Conservation (phyloP, 805 yeast genomes). For the Lipomyces yamadae region DNA sequence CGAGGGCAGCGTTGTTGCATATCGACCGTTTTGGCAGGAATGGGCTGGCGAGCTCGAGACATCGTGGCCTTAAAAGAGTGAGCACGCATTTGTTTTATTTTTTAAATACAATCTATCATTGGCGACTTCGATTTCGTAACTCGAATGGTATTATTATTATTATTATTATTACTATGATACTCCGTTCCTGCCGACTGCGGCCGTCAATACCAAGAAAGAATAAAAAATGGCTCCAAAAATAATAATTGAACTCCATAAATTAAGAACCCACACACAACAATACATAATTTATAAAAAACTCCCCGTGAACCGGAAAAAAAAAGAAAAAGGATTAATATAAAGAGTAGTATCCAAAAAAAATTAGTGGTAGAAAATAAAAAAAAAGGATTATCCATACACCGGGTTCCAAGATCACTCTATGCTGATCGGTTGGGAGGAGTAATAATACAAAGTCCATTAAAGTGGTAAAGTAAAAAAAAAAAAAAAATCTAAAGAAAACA, state of each 20-base stretch:
- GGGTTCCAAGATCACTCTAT: neutral
- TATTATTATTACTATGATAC: no score
- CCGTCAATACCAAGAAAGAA: no score
- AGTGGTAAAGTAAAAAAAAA: neutral
- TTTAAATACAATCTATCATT: no score
- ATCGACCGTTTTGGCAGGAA: slow-evolving; percentile 43
- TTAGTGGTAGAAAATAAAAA: neutral
- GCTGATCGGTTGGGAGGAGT: neutral
- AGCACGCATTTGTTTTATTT: no score
- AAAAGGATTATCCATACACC: neutral
- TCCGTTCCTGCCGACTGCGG: no score
- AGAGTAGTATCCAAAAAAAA: slow-evolving; percentile 1
- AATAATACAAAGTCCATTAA: neutral
- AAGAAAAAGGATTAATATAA: neutral
- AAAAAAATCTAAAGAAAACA: neutral
- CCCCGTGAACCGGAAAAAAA: neutral
- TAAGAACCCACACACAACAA: no score
- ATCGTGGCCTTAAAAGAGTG: slow-evolving; percentile 31
- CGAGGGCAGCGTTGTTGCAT: slow-evolving; percentile 43
- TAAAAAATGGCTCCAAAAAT: no score
- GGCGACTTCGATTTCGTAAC: no score
- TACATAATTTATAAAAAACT: no score
- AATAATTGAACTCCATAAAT: no score
- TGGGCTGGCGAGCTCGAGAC: slow-evolving; percentile 45
- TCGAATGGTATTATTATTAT: no score